A percentile compares a stretch with the other conserved stretches of the same genome.
phyloP scores from a whole-genome alignment of 306 rosid genomes.

The Clitoria ternatea region DNA sequence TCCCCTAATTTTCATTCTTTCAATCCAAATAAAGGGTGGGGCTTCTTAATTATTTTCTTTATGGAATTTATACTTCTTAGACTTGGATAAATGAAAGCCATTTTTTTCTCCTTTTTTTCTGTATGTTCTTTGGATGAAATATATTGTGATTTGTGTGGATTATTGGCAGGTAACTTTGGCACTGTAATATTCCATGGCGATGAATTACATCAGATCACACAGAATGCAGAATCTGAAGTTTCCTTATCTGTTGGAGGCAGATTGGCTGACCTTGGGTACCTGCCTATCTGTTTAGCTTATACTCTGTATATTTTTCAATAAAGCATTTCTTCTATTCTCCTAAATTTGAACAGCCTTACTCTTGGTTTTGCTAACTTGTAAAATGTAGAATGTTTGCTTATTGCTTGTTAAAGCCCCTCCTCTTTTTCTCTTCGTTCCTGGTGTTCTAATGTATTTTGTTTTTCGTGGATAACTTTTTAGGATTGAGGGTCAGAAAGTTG shows the following conservation, averaged over 20 bases:
- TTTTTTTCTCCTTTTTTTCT: background rate
- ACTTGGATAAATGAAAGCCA: background rate
- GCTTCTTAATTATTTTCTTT: background rate
- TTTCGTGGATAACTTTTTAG: conserved; percentile 38
- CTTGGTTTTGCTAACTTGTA: conserved; percentile 5
- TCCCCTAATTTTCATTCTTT: background rate
- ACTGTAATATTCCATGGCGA: conserved; percentile 73
- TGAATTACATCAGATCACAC: conserved; percentile 39
- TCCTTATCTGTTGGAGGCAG: conserved; percentile 41
- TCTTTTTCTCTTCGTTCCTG: background rate
- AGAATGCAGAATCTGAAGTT: conserved; percentile 34
- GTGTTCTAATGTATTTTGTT: conserved; percentile 10
- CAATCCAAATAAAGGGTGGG: conserved; percentile 4
- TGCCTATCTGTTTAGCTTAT: conserved; percentile 8
- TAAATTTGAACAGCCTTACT: conserved; percentile 1
- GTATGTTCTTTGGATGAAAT: too few relatives aligned
- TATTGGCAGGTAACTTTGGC: conserved; percentile 67
- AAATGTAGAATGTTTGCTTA: conserved; percentile 10
- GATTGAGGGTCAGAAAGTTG: conserved; percentile 38
- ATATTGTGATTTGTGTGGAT: conserved; percentile 20
- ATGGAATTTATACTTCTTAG: background rate
- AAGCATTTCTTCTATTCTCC: background rate
- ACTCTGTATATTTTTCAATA: conserved; percentile 13
- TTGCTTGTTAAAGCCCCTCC: background rate
- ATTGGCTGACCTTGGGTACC: conserved; percentile 48